Conservation (phyloP, 2,329 filamentous ascomycete species). For the Raffaelea albimanens region DNA sequence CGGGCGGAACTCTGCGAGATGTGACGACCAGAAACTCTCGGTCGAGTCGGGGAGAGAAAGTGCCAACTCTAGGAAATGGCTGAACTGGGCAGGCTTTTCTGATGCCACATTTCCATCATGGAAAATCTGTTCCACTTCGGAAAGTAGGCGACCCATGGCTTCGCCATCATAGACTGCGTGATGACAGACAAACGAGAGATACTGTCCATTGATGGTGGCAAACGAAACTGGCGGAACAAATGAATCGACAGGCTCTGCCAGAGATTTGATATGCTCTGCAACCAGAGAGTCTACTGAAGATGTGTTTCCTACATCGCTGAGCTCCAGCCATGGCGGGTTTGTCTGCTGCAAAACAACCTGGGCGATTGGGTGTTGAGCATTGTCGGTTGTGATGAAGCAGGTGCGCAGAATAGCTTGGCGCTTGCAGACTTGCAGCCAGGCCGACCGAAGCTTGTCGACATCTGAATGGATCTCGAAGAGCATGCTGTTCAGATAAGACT, state of each 20-base stretch:
- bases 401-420: conserved; percentile 74
- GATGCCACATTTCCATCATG: conserved; percentile 33
- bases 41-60: conserved; percentile 35
- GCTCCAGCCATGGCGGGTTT: conserved; percentile 27
- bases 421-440: conserved; percentile 53
- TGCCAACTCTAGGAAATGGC: conserved; percentile 53
- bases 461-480: conserved; percentile 50
- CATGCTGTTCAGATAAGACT: conserved; percentile 64
- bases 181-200: conserved; percentile 50
- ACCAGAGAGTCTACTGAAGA: conserved; percentile 24
- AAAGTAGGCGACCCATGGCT: conserved; percentile 59
- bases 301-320: conserved; percentile 19
- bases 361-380: conserved; percentile 52
- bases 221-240: conserved; percentile 35
- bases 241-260: conserved; percentile 34
- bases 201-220: conserved; percentile 26
- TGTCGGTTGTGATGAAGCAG: conserved; percentile 58
- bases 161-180: conserved; percentile 84
- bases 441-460: conserved; percentile 36
- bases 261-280: conserved; percentile 26
- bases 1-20: conserved; percentile 41
- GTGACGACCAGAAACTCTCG: conserved; percentile 56
- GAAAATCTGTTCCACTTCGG: conserved; percentile 58
- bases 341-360: conserved; percentile 57
- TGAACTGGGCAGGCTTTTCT: conserved; percentile 42